Evolutionary conservation across 1,284 basidiomycete species (phyloP).

Genomic region (Gomphus bonarii): DNA sequence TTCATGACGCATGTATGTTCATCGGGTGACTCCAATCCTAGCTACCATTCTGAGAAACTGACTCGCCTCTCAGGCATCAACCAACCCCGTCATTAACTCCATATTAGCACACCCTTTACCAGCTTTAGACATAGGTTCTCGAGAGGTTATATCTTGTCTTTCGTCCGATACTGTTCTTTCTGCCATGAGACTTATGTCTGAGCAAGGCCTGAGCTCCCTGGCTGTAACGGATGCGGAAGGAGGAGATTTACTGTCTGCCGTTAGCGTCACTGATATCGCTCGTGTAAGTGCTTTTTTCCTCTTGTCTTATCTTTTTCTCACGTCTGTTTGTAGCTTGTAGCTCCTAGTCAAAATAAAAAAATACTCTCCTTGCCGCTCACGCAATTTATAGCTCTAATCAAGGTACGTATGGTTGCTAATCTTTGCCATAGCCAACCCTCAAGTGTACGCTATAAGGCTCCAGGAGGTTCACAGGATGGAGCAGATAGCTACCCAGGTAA

Average conservation of each 20-base stretch:
- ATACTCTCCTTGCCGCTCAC: conserved; percentile 54
- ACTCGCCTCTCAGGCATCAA: conserved; percentile 2
- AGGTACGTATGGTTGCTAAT: conserved; percentile 29
- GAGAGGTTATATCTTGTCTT: conserved; percentile 45
- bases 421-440: not conserved
- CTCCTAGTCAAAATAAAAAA: conserved; percentile 65
- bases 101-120: conserved; percentile 7
- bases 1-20: conserved; percentile 4
- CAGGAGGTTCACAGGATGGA: conserved; percentile 61
- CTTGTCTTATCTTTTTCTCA: not conserved
- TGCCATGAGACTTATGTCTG: conserved; percentile 73
- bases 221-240: conserved; percentile 52
- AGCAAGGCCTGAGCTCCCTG: conserved; percentile 68
- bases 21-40: not conserved
- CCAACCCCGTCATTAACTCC: not conserved
- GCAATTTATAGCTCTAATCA: conserved; percentile 58
- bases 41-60: not conserved
- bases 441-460: conserved; percentile 30
- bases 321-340: conserved; percentile 40
- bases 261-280: conserved; percentile 70
- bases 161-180: conserved; percentile 53
- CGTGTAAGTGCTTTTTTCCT: conserved; percentile 32
- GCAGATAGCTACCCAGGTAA: conserved; percentile 64
- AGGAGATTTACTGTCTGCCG: conserved; percentile 53
- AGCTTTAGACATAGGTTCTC: conserved; percentile 6